A percentile compares a stretch with the other conserved stretches of the same genome.
phyloP scores from a whole-genome alignment of 176 grass and related monocot genomes.

The Avena sativa region DNA sequence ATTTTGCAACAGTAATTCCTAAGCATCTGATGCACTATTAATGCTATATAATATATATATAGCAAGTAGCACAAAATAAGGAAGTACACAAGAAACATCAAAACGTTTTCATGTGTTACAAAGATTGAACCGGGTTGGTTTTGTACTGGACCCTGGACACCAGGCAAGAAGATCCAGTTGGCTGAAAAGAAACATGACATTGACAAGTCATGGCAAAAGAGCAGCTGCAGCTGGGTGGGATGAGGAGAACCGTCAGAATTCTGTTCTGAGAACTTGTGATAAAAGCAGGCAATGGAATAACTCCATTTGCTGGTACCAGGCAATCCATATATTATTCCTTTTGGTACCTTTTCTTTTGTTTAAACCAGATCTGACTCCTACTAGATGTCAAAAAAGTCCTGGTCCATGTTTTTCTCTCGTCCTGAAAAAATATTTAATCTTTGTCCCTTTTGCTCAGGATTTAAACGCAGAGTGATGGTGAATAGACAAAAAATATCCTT shows the following conservation, averaged over 20 bases:
- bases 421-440: not conserved
- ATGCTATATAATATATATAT: not conserved
- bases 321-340: conserved; percentile 19
- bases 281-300: conserved; percentile 33
- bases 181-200: conserved; percentile 43
- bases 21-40: conserved; percentile 5
- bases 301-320: not conserved
- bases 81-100: not conserved
- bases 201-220: conserved; percentile 35
- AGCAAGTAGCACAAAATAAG: not conserved
- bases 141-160: conserved; percentile 17
- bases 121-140: conserved; percentile 3
- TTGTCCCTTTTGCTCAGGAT: not conserved
- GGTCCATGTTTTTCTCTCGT: not conserved
- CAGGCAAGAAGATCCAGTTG: conserved; percentile 18
- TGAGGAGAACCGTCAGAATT: conserved; percentile 31
- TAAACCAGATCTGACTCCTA: conserved; percentile 10
- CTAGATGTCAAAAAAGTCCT: not conserved
- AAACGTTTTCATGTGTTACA: not conserved
- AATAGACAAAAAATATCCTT: not conserved
- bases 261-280: conserved; percentile 36
- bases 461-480: not conserved
- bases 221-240: conserved; percentile 22
- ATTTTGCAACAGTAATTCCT: not conserved
- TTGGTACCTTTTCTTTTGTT: conserved; percentile 26